Percentiles rank a stretch among this genome's conserved stretches.
These are phyloP conservation scores for Leccinum pallidistipes DNA, from an alignment of 1,284 basidiomycete genomes.

Conservation along the genomic window DNA sequence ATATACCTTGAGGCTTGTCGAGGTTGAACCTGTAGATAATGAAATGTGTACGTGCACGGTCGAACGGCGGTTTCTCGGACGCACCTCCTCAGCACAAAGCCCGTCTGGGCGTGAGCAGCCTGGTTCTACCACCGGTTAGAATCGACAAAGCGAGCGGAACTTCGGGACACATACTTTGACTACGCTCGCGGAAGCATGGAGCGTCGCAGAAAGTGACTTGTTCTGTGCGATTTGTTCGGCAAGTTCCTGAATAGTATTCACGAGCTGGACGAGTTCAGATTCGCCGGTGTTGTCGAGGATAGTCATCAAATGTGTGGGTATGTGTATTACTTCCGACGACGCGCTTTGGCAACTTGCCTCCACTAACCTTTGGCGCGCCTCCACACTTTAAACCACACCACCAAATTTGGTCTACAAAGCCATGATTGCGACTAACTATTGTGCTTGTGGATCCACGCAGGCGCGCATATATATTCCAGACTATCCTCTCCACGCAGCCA, in stretches of 20 bases:
- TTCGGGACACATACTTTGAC: slow-evolving; percentile 64
- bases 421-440: slow-evolving; percentile 10
- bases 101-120: slow-evolving; percentile 74
- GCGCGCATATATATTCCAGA: slow-evolving; percentile 8
- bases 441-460: slow-evolving; percentile 16
- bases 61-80: slow-evolving; percentile 22
- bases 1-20: slow-evolving; percentile 83
- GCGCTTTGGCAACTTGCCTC: neutral
- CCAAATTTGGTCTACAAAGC: slow-evolving; percentile 1
- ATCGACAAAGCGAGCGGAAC: neutral
- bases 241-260: slow-evolving; percentile 76
- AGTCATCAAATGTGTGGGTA: slow-evolving; percentile 20
- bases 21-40: slow-evolving; percentile 68
- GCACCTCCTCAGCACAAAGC: slow-evolving; percentile 86
- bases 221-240: slow-evolving; percentile 85
- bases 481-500: neutral
- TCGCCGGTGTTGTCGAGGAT: slow-evolving; percentile 44
- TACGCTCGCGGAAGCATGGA: slow-evolving; percentile 68
- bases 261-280: slow-evolving; percentile 63
- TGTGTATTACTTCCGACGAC: neutral
- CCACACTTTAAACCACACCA: neutral
- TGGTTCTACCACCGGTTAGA: slow-evolving; percentile 46
- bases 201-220: slow-evolving; percentile 54
- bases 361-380: neutral
- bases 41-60: neutral